Evolutionary conservation across 257 asterid species (phyloP).

Genomic region (Solanum neorickii): DNA sequence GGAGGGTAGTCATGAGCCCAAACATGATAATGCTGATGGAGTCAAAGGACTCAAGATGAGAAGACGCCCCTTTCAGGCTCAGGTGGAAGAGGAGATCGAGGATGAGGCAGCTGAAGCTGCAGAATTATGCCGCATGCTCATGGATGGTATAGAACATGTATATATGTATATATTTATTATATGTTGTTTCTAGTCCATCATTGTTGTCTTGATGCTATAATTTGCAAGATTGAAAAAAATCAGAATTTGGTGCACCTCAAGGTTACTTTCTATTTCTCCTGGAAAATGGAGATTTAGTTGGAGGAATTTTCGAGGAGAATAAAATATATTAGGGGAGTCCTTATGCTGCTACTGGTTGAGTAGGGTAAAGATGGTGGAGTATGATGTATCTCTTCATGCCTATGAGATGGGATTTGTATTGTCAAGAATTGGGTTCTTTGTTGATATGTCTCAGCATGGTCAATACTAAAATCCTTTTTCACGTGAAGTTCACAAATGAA

Average conservation of each 20-base stretch:
- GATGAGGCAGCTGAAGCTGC: conserved; percentile 98
- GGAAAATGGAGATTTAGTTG: neutral
- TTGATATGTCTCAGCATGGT: neutral
- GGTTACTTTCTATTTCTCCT: neutral
- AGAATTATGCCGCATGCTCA: conserved; percentile 90
- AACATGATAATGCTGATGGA: conserved; percentile 58
- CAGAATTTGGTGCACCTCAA: neutral
- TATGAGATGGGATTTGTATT: neutral
- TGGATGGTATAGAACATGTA: conserved; percentile 63
- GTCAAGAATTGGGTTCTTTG: neutral
- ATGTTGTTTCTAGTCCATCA: neutral
- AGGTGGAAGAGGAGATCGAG: conserved; percentile 81
- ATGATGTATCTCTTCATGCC: neutral
- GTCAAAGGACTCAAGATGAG: conserved; percentile 91
- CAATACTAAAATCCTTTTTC: neutral
- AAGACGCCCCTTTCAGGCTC: conserved; percentile 76
- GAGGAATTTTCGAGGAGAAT: neutral
- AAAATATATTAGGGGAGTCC: neutral
- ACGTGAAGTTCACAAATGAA: neutral
- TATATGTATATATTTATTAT: neutral
- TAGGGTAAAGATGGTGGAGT: neutral
- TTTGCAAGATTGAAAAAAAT: neutral
- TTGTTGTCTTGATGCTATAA: neutral
- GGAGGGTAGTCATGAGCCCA: conserved; percentile 55
- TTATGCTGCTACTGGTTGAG: neutral